Evolutionary conservation across 83 land plant genomes (phyloP).

Genomic region (Diphasiastrum complanatum): DNA sequence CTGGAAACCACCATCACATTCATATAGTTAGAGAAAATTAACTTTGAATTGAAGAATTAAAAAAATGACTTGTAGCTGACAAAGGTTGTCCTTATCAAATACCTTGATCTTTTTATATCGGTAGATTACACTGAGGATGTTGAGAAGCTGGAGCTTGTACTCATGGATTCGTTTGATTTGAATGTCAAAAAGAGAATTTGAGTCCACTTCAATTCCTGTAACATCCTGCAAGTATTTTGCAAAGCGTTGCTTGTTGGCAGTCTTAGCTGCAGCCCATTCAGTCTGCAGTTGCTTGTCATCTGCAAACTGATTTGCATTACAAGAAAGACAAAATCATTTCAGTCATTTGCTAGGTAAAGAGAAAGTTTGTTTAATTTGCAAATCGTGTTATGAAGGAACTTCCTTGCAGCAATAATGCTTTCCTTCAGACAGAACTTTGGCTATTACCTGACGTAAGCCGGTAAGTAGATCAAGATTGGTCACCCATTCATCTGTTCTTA

Average conservation of each 20-base stretch:
- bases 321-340: not conserved
- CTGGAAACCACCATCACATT: not conserved
- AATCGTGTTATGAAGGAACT: too few relatives aligned
- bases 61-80: not conserved
- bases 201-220: conserved; percentile 65
- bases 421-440: too few relatives aligned
- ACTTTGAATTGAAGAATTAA: not conserved
- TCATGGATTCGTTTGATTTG: conserved; percentile 98
- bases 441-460: conserved; percentile 60
- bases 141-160: conserved; percentile 84
- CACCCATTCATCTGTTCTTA: conserved; percentile 81
- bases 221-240: conserved; percentile 60
- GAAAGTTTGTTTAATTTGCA: too few relatives aligned
- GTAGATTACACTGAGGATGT: conserved; percentile 76
- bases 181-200: conserved; percentile 79
- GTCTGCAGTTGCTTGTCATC: conserved; percentile 62
- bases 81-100: not conserved
- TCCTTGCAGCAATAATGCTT: conserved; percentile 4
- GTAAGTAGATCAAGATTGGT: conserved; percentile 72
- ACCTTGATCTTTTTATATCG: conserved; percentile 89
- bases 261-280: conserved; percentile 90
- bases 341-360: too few relatives aligned
- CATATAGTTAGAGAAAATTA: not conserved
- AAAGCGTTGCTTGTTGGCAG: conserved; percentile 66
- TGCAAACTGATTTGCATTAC: conserved; percentile 54